phyloP scores from a whole-genome alignment of 306 rosid genomes.

The Psophocarpus tetragonolobus region DNA sequence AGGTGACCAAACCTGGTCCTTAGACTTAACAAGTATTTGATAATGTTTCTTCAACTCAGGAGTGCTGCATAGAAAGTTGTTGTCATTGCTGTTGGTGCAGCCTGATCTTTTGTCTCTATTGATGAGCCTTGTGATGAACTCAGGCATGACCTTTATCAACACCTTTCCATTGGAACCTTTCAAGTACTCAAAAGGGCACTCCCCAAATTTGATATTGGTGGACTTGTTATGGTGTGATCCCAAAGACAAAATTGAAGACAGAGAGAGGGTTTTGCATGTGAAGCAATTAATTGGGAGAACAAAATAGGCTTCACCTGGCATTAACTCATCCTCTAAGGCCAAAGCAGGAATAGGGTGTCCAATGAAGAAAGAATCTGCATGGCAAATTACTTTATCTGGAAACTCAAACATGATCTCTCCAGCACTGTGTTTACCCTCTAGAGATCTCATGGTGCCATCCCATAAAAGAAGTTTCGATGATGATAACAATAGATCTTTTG shows the following conservation, averaged over 20 bases:
- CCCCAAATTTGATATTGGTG: slow-evolving; percentile 55
- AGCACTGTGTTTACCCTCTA: slow-evolving; percentile 50
- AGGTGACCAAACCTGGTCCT: slow-evolving; percentile 86
- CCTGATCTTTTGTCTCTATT: slow-evolving; percentile 6
- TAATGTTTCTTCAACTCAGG: slow-evolving; percentile 86
- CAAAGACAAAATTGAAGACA: slow-evolving; percentile 54
- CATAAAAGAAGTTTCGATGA: slow-evolving; percentile 52
- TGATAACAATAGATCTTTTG: not conserved
- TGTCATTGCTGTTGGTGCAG: not conserved
- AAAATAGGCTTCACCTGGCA: slow-evolving; percentile 63
- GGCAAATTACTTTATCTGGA: slow-evolving; percentile 76
- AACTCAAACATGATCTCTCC: slow-evolving; percentile 75
- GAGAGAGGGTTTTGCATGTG: slow-evolving; percentile 41
- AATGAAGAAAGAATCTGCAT: slow-evolving; percentile 72
- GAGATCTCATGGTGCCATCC: slow-evolving; percentile 50
- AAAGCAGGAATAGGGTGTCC: slow-evolving; percentile 66
- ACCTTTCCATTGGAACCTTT: slow-evolving; percentile 56
- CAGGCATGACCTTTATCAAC: slow-evolving; percentile 69
- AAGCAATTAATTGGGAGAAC: slow-evolving; percentile 64
- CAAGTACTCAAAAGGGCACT: slow-evolving; percentile 65
- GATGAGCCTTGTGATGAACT: slow-evolving; percentile 60
- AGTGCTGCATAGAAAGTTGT: slow-evolving; percentile 67
- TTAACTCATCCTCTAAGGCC: slow-evolving; percentile 54
- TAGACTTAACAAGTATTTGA: slow-evolving; percentile 67
- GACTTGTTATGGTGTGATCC: slow-evolving; percentile 23